Conservation (phyloP, 164 flowering plant genomes). For the Annona squamosa region DNA sequence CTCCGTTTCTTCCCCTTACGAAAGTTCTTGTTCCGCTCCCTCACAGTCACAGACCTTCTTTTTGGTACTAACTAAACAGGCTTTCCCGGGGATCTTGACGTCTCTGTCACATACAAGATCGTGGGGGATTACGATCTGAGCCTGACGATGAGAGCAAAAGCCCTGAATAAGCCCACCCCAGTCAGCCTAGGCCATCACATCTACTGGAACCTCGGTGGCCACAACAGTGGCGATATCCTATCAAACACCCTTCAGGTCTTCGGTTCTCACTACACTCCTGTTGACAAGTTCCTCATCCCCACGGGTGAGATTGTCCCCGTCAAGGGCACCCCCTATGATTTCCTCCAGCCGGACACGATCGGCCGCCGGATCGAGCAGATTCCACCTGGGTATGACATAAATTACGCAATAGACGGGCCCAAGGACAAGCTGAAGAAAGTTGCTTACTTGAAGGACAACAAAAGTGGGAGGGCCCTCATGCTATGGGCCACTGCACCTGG, state of each 20-base stretch:
- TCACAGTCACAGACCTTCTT: no score
- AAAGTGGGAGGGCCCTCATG: conserved; percentile 51
- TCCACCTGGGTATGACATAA: conserved; percentile 58
- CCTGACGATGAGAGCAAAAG: conserved; percentile 45
- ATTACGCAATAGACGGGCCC: conserved; percentile 44
- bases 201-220: conserved; percentile 79
- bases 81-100: conserved; percentile 53
- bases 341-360: conserved; percentile 33
- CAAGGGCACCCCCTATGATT: conserved; percentile 65
- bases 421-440: conserved; percentile 25
- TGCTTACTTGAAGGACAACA: conserved; percentile 38
- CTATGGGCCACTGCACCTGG: conserved; percentile 53
- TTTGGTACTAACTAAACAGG: conserved; percentile 24
- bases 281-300: conserved; percentile 60
- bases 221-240: conserved; percentile 53
- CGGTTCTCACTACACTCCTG: conserved; percentile 54
- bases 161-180: conserved; percentile 59
- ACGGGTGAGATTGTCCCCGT: conserved; percentile 60
- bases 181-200: conserved; percentile 63
- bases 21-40: no score
- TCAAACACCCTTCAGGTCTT: conserved; percentile 46
- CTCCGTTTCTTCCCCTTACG: no score
- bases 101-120: conserved; percentile 36
- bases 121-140: conserved; percentile 21
- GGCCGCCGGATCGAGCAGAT: conserved; percentile 45